Conservation (phyloP, 441 rosid species). For the Erodium moschatum region DNA sequence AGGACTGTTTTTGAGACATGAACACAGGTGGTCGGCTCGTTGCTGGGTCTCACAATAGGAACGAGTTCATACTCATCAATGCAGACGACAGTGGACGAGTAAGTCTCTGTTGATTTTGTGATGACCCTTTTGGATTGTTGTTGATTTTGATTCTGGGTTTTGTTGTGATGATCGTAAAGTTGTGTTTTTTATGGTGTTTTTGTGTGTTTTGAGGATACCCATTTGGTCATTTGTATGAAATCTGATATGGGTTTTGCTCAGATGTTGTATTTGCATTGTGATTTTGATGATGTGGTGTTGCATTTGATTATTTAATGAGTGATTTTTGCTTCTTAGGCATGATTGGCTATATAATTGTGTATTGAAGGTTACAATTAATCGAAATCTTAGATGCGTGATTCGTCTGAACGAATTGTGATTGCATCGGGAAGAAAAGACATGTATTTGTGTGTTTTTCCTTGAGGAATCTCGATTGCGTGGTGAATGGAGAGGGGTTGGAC, state of each 20-base stretch:
- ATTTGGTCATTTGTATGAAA: not conserved
- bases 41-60: constrained; percentile 94
- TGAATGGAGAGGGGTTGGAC: too few relatives aligned
- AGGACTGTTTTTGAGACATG: constrained; percentile 28
- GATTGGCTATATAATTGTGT: too few relatives aligned
- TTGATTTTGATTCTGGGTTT: not conserved
- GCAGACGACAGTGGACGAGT: constrained; percentile 80
- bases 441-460: too few relatives aligned
- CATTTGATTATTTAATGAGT: too few relatives aligned
- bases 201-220: not conserved
- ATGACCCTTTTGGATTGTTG: not conserved
- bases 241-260: not conserved
- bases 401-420: too few relatives aligned
- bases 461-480: too few relatives aligned
- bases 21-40: constrained; percentile 71
- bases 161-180: not conserved
- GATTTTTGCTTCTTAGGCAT: too few relatives aligned
- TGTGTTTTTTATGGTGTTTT: not conserved
- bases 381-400: too few relatives aligned
- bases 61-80: constrained; percentile 88
- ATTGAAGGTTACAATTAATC: too few relatives aligned
- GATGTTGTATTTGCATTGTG: not conserved
- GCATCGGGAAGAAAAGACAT: too few relatives aligned
- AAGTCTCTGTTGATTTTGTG: constrained; percentile 21
- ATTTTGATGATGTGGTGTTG: not conserved